A percentile compares a stretch with the other conserved stretches of the same genome.
These are phyloP conservation scores for Saturnispora ahearnii DNA, from an alignment of 805 yeast genomes.

Conservation along the genomic window DNA sequence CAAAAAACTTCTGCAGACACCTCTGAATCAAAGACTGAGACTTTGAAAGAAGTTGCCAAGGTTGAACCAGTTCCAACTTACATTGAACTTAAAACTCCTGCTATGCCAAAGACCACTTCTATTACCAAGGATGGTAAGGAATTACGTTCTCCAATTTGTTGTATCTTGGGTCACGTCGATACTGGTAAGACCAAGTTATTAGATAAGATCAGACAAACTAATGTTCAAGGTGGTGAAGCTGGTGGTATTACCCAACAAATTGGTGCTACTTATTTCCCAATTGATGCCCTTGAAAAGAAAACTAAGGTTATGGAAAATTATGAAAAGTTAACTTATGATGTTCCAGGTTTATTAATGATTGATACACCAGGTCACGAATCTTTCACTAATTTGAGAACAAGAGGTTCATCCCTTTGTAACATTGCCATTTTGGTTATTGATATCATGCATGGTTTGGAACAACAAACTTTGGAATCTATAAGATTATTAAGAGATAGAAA, in stretches of 20 bases:
- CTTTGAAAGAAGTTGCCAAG: conserved; percentile 20
- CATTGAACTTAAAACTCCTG: neutral
- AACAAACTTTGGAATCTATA: conserved; percentile 92
- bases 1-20: conserved; percentile 19
- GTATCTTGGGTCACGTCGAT: conserved; percentile 99
- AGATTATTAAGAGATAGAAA: conserved; percentile 88
- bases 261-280: conserved; percentile 99
- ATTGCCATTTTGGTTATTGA: conserved; percentile 97
- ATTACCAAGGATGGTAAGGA: conserved; percentile 30
- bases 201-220: conserved; percentile 96
- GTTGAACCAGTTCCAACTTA: conserved; percentile 18
- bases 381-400: conserved; percentile 90
- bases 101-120: conserved; percentile 16
- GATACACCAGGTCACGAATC: conserved; percentile 99
- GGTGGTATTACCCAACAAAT: conserved; percentile 99
- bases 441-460: conserved; percentile 98
- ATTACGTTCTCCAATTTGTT: conserved; percentile 96
- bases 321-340: conserved; percentile 81
- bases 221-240: conserved; percentile 99
- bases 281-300: conserved; percentile 83
- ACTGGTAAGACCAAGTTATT: conserved; percentile 97
- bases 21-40: conserved; percentile 19
- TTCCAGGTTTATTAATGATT: conserved; percentile 92
- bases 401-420: conserved; percentile 99
- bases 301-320: conserved; percentile 84